Percentiles rank a stretch among this genome's conserved stretches.
Evolutionary conservation across 2,329 filamentous ascomycete species (phyloP).

Genomic region (Xylariaceae sp.): DNA sequence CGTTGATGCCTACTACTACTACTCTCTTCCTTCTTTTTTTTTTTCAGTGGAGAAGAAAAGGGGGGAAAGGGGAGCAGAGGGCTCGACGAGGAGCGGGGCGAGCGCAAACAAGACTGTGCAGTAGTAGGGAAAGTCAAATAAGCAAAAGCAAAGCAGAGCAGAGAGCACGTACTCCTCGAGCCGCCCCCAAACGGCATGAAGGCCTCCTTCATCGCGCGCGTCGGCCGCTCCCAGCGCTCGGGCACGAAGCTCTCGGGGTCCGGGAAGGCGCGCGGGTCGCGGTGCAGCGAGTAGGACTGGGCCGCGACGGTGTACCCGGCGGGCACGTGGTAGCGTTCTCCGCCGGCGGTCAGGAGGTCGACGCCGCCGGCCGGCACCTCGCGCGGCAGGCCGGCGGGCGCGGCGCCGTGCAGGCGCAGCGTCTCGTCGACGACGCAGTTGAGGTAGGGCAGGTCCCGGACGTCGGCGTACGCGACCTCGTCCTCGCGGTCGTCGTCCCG

Average conservation of each 20-base stretch:
- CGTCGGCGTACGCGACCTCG: constrained; percentile 20
- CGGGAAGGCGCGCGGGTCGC: constrained; percentile 26
- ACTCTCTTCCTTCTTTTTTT: too few species aligned
- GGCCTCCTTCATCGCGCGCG: constrained; percentile 18
- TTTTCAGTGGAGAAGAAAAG: too few species aligned
- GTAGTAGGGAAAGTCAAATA: too few species aligned
- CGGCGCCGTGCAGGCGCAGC: constrained; percentile 26
- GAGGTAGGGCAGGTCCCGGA: constrained; percentile 27
- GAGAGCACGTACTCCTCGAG: too few species aligned
- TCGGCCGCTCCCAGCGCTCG: constrained; percentile 16
- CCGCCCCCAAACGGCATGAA: constrained; percentile 24
- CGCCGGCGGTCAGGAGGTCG: constrained; percentile 23
- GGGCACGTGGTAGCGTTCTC: constrained; percentile 27
- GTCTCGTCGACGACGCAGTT: constrained; percentile 22
- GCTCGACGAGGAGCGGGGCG: too few species aligned
- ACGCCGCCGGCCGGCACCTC: constrained; percentile 25
- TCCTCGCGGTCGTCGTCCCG: too few species aligned
- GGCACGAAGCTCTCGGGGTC: constrained; percentile 26
- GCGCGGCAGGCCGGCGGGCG: constrained; percentile 26
- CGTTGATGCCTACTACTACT: too few species aligned
- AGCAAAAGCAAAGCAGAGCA: too few species aligned
- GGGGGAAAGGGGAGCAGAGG: too few species aligned
- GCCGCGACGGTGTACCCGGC: constrained; percentile 26
- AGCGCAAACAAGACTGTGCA: too few species aligned
- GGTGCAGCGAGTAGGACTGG: constrained; percentile 33